A percentile compares a stretch with the other conserved stretches of the same genome.
phyloP scores from a whole-genome alignment of 2,329 filamentous ascomycete genomes.

The Talaromyces islandicus region DNA sequence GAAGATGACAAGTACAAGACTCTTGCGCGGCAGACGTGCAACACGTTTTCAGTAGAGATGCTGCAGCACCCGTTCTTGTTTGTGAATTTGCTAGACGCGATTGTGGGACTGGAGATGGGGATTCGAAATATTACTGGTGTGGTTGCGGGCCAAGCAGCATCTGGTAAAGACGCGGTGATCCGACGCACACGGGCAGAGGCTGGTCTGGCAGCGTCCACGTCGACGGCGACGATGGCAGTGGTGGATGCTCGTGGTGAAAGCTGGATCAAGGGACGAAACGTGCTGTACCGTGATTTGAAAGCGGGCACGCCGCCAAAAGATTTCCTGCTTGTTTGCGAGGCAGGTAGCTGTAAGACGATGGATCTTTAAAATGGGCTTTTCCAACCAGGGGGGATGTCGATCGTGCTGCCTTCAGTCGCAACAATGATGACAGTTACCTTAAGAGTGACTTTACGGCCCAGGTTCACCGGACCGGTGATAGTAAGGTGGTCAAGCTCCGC shows the following conservation, averaged over 20 bases:
- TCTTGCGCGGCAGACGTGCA: constrained; percentile 66
- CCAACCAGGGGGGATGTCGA: constrained; percentile 78
- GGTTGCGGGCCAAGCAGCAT: constrained; percentile 28
- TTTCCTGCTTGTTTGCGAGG: constrained; percentile 33
- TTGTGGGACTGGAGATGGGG: constrained; percentile 71
- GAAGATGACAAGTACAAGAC: constrained; percentile 58
- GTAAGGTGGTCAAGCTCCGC: constrained; percentile 67
- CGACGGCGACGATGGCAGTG: constrained; percentile 26
- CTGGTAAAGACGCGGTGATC: constrained; percentile 23
- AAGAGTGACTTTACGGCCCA: constrained; percentile 88
- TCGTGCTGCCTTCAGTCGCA: constrained; percentile 93
- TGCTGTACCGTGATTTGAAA: constrained; percentile 31
- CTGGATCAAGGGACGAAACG: constrained; percentile 34
- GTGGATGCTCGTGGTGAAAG: constrained; percentile 32
- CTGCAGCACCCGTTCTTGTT: constrained; percentile 92
- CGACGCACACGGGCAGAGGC: constrained; percentile 29
- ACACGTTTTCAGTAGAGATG: constrained; percentile 85
- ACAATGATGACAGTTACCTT: constrained; percentile 99
- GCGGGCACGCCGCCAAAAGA: constrained; percentile 29
- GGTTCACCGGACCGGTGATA: constrained; percentile 94
- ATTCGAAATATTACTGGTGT: constrained; percentile 55
- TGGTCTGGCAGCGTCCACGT: constrained; percentile 25
- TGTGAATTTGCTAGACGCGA: constrained; percentile 67
- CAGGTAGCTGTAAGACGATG: constrained; percentile 28
- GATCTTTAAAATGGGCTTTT: constrained; percentile 18